Evolutionary conservation across 345 rosid species (phyloP).

Genomic region (Kernera saxatilis): DNA sequence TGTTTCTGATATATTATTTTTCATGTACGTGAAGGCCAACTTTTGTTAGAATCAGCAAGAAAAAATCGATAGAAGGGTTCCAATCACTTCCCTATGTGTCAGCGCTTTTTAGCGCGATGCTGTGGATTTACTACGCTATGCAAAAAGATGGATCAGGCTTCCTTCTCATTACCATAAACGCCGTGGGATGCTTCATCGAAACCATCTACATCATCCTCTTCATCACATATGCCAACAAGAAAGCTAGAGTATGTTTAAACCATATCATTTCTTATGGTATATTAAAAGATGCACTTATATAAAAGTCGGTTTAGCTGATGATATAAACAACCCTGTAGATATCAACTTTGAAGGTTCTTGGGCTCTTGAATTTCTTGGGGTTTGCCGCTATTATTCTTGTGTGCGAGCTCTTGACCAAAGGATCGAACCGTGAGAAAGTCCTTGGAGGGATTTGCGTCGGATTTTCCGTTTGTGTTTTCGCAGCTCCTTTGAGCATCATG

Average conservation of each 20-base stretch:
- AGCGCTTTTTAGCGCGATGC: slow-evolving; percentile 68
- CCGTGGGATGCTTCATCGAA: slow-evolving; percentile 56
- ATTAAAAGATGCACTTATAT: not conserved
- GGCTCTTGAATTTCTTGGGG: slow-evolving; percentile 45
- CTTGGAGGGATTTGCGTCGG: slow-evolving; percentile 52
- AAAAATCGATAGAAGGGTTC: slow-evolving; percentile 67
- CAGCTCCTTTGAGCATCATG: slow-evolving; percentile 57
- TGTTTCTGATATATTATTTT: not conserved
- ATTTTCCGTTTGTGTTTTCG: slow-evolving; percentile 49
- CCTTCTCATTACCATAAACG: slow-evolving; percentile 66
- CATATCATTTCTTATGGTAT: not conserved
- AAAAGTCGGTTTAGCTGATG: not conserved
- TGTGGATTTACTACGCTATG: slow-evolving; percentile 62
- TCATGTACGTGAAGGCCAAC: slow-evolving; percentile 47
- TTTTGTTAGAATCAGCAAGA: slow-evolving; percentile 49
- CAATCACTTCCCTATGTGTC: slow-evolving; percentile 63
- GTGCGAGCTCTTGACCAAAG: slow-evolving; percentile 41
- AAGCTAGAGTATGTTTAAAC: slow-evolving; percentile 39
- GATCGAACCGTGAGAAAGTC: slow-evolving; percentile 30
- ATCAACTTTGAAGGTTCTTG: slow-evolving; percentile 41
- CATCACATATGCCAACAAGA: slow-evolving; percentile 49
- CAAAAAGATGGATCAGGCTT: slow-evolving; percentile 42
- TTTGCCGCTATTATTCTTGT: slow-evolving; percentile 37
- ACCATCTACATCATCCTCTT: slow-evolving; percentile 53
- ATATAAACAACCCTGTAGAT: slow-evolving; percentile 30